Evolutionary conservation across 1,284 basidiomycete genomes (phyloP).

Genomic region (Ganoderma resinaceum): DNA sequence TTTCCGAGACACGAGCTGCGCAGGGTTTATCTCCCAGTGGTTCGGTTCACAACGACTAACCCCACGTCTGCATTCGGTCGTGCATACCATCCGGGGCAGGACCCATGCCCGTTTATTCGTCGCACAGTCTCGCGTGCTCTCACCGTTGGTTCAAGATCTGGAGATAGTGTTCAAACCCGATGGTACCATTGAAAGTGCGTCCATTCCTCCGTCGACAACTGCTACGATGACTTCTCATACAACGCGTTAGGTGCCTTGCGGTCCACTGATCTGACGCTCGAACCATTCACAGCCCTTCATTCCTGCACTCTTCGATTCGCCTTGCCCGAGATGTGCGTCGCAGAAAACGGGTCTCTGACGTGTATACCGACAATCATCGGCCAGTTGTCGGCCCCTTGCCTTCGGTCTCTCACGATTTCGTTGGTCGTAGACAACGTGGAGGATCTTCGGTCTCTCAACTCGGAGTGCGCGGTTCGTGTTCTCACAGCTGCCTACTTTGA

Average conservation of each 20-base stretch:
- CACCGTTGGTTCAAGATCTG: slow-evolving; percentile 11
- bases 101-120: slow-evolving; percentile 5
- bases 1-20: not conserved
- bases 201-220: not conserved
- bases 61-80: slow-evolving; percentile 5
- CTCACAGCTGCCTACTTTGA: slow-evolving; percentile 32
- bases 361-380: slow-evolving; percentile 31
- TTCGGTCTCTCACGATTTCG: slow-evolving; percentile 29
- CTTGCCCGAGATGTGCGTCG: slow-evolving; percentile 37
- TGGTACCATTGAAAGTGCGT: slow-evolving; percentile 20
- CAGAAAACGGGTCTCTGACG: slow-evolving; percentile 31
- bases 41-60: not conserved
- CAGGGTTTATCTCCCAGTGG: slow-evolving; percentile 5
- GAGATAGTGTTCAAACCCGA: slow-evolving; percentile 18
- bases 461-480: slow-evolving; percentile 36
- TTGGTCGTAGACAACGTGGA: slow-evolving; percentile 35
- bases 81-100: slow-evolving; percentile 2
- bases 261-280: slow-evolving; percentile 22
- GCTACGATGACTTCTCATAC: not conserved
- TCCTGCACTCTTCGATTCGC: slow-evolving; percentile 30
- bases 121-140: slow-evolving; percentile 1
- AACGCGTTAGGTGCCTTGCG: slow-evolving; percentile 16
- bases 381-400: slow-evolving; percentile 27
- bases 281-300: slow-evolving; percentile 23
- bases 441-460: slow-evolving; percentile 35